Evolutionary conservation across 2,329 filamentous ascomycete species (phyloP), one percentile per base, ranked within the genome.

Genomic region (Cladosporium sp.): DNA sequence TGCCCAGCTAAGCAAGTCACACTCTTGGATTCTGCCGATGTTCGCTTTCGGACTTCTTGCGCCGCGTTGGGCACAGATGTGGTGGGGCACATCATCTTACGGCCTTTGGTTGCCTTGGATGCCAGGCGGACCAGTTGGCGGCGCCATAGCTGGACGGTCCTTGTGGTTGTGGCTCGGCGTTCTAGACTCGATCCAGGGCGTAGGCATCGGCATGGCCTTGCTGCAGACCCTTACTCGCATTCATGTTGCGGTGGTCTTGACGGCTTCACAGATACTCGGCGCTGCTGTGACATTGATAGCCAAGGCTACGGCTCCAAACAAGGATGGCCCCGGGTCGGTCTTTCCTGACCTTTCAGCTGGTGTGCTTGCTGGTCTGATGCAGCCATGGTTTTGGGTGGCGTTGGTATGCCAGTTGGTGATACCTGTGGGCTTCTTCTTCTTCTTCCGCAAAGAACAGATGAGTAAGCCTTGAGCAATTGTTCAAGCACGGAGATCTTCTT

Each of bases 131-230:
- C 82, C 82, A 32, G 75, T 84, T 0, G 79, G 82, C 2, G 81
- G 83, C 2, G 85, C 87, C 0, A 74, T 89, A 0, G 74, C 85
- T 3, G 85, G 84, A 1, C 81, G 87, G 32, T 79, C 81, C 60
- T 75, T 89, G 4, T 90, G 88, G 87, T 80, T 90, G 3, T 90
- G 87, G 87, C 82, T 90, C 0, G 87, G 88, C 38, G 82, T 88
- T 4, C 79, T 90, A 4, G 88, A 90, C 70, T 81, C 86, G 15
- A 76, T 90, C 4, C 88, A 90, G 73, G 87, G 87, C 32, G 84
- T 89, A 1, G 87, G 88, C 2, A 83, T 90, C 55, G 87, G 87
- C 62, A 90, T 89, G 87, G 86, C 89, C 59, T 78, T 90, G 7
- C 76, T 90, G 49, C 85, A 88, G 71, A 89, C 87, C 0, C 55